Conservation (phyloP, 139 green algal species). For the Volvox reticuliferus region DNA sequence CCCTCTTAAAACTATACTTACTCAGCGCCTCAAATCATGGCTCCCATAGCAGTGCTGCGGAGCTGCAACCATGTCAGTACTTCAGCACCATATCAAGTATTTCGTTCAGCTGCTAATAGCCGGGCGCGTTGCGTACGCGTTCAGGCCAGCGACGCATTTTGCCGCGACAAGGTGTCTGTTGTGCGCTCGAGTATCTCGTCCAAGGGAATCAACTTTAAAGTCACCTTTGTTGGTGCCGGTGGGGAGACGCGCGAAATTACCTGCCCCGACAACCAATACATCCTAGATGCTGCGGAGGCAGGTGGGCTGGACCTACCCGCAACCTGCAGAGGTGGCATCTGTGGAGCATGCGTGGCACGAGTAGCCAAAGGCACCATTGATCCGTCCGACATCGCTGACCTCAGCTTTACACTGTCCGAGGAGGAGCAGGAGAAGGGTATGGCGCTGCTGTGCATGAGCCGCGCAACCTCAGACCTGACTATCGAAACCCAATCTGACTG, state of each 20-base stretch:
- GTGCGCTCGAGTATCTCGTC: slow-evolving; percentile 49
- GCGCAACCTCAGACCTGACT: slow-evolving; percentile 77
- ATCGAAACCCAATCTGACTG: slow-evolving; percentile 95
- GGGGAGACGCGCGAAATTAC: slow-evolving; percentile 67
- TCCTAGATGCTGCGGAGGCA: slow-evolving; percentile 89
- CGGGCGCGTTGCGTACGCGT: slow-evolving; percentile 22
- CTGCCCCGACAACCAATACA: slow-evolving; percentile 86
- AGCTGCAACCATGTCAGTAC: slow-evolving; percentile 14
- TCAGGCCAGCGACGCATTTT: slow-evolving; percentile 69
- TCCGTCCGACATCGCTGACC: slow-evolving; percentile 87
- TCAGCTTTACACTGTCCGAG: slow-evolving; percentile 88
- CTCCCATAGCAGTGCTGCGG: background rate
- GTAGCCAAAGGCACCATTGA: slow-evolving; percentile 82
- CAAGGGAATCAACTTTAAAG: slow-evolving; percentile 59
- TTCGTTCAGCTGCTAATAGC: background rate
- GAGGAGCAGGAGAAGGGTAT: slow-evolving; percentile 90
- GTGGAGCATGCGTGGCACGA: slow-evolving; percentile 87
- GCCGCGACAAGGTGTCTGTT: slow-evolving; percentile 78
- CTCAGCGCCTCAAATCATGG: background rate
- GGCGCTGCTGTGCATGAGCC: slow-evolving; percentile 91
- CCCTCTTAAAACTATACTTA: no score
- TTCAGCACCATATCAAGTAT: background rate
- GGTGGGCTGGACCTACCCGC: slow-evolving; percentile 91
- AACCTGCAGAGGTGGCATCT: slow-evolving; percentile 89
- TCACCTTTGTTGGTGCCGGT: slow-evolving; percentile 79